Evolutionary conservation across 2,329 filamentous ascomycete genomes (phyloP).

Genomic region (Nectriaceae sp.): DNA sequence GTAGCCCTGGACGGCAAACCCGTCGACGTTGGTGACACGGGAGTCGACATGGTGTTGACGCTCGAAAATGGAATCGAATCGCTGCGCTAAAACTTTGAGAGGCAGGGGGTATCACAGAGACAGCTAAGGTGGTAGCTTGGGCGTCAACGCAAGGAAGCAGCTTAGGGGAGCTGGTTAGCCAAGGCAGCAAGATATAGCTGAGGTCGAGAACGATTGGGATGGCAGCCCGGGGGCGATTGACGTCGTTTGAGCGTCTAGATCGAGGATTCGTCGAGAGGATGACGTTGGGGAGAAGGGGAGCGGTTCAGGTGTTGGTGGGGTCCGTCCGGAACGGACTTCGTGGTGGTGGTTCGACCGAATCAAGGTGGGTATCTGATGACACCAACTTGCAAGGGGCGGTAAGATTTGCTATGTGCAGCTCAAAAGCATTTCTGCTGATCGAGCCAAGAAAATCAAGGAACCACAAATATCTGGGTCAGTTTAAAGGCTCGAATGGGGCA

Average conservation of each 20-base stretch:
- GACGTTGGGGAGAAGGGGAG: neutral
- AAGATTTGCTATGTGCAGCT: neutral
- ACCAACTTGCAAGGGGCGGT: neutral
- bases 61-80: neutral
- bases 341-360: neutral
- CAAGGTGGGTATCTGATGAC: neutral
- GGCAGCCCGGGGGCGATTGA: neutral
- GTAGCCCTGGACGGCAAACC: conserved; percentile 48
- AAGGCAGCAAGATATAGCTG: neutral
- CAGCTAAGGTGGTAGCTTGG: neutral
- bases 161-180: too few species aligned
- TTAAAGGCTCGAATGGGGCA: neutral
- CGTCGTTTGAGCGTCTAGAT: neutral
- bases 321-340: neutral
- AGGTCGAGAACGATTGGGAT: neutral
- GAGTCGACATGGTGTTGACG: neutral
- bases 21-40: neutral
- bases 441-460: neutral
- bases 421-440: neutral
- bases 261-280: neutral
- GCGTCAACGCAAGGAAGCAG: too few species aligned
- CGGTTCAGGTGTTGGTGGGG: neutral
- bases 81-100: neutral
- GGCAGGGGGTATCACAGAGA: neutral
- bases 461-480: neutral